A percentile compares a stretch with the other conserved stretches of the same genome.
phyloP scores from a whole-genome alignment of 345 rosid genomes.

The Corymbia maculata region DNA sequence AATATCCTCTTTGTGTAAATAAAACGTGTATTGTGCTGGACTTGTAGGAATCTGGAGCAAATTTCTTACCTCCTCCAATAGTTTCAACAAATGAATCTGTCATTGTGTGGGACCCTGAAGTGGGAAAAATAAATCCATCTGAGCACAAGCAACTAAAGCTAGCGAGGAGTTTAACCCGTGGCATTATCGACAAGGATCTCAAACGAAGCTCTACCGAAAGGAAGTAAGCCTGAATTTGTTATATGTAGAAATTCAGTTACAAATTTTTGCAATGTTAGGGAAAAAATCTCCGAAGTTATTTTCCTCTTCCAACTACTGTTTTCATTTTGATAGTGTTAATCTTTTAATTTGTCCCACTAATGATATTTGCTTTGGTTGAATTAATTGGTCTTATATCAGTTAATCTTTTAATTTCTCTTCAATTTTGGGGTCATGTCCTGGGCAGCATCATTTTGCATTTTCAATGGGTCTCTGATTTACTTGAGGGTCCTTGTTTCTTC shows the following conservation, averaged over 20 bases:
- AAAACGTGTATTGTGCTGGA: conserved; percentile 1
- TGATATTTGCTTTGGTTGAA: background rate
- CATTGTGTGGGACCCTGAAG: conserved; percentile 87
- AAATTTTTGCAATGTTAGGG: background rate
- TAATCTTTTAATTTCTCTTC: background rate
- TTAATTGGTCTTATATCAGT: background rate
- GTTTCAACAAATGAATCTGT: conserved; percentile 90
- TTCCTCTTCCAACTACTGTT: background rate
- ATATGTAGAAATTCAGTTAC: background rate
- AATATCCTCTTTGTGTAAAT: background rate
- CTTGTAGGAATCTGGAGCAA: conserved; percentile 79
- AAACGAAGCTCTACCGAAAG: conserved; percentile 75
- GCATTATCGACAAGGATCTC: conserved; percentile 95
- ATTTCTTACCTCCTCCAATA: conserved; percentile 76
- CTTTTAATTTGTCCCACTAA: background rate
- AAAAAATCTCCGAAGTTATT: background rate
- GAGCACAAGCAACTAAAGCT: conserved; percentile 96
- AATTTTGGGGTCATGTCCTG: background rate
- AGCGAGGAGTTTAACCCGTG: conserved; percentile 94
- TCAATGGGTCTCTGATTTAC: background rate
- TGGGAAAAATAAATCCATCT: conserved; percentile 84
- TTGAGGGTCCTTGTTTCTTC: background rate
- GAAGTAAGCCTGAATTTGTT: conserved; percentile 45
- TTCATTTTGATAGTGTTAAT: background rate
- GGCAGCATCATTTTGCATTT: background rate